Conservation (phyloP, 495 filamentous ascomycete genomes). For the Sporormia fimetaria region DNA sequence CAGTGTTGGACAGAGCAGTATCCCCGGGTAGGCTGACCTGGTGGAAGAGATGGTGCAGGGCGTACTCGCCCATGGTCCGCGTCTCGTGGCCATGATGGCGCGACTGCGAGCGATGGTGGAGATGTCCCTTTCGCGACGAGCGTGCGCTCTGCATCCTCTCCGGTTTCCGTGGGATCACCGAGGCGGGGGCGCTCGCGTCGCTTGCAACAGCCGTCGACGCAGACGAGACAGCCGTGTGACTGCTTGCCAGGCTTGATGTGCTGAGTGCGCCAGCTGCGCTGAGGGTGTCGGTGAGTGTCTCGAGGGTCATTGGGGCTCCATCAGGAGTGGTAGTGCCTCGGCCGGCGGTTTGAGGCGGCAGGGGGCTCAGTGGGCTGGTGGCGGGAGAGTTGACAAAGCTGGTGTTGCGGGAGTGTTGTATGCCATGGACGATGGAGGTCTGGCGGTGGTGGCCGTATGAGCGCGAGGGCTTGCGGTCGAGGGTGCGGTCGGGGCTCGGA, state of each 20-base stretch:
- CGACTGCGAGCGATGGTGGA: slow-evolving; percentile 74
- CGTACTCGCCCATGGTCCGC: slow-evolving; percentile 93
- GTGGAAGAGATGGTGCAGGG: slow-evolving; percentile 90
- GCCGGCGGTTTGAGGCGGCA: slow-evolving; percentile 70
- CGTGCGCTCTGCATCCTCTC: slow-evolving; percentile 57
- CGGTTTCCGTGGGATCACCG: slow-evolving; percentile 30
- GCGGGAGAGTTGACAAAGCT: slow-evolving; percentile 54
- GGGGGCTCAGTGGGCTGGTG: slow-evolving; percentile 71
- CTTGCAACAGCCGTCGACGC: neutral
- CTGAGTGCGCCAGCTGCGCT: slow-evolving; percentile 10
- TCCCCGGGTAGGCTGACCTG: slow-evolving; percentile 44
- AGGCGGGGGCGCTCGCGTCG: slow-evolving; percentile 1
- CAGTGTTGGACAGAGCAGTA: slow-evolving; percentile 4
- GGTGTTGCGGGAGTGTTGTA: slow-evolving; percentile 86
- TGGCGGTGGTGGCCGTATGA: slow-evolving; percentile 84
- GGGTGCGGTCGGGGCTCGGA: slow-evolving; percentile 29
- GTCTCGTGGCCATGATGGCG: slow-evolving; percentile 57
- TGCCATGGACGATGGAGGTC: slow-evolving; percentile 87
- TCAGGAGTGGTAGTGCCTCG: slow-evolving; percentile 29
- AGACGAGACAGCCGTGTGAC: neutral
- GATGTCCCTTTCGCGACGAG: slow-evolving; percentile 51
- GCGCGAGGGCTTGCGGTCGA: slow-evolving; percentile 59
- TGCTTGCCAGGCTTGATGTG: neutral
- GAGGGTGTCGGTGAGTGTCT: slow-evolving; percentile 23
- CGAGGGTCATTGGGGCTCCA: slow-evolving; percentile 25